Conservation (phyloP, 1,284 basidiomycete species). For the Phellinidium pouzarii region DNA sequence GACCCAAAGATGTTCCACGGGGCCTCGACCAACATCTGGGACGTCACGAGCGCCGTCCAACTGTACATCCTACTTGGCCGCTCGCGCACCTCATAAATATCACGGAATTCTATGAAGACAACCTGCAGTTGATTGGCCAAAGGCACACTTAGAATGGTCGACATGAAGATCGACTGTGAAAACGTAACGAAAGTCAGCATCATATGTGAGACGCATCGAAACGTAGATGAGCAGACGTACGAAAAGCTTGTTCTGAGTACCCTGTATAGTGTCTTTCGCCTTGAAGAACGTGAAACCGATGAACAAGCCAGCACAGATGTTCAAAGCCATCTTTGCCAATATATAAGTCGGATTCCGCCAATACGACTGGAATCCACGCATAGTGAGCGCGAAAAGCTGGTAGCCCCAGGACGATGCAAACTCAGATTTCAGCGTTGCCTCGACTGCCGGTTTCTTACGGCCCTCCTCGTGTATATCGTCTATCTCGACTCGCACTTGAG, state of each 20-base stretch:
- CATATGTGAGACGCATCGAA: conserved; percentile 25
- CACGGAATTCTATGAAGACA: conserved; percentile 32
- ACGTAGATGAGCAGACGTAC: conserved; percentile 24
- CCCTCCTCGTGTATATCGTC: conserved; percentile 34
- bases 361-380: conserved; percentile 47
- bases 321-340: conserved; percentile 35
- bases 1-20: conserved; percentile 19
- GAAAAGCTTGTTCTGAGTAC: conserved; percentile 19
- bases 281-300: conserved; percentile 20
- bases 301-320: conserved; percentile 16
- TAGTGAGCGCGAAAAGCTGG: conserved; percentile 40
- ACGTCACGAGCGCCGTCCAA: conserved; percentile 16
- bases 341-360: conserved; percentile 53
- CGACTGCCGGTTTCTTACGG: conserved; percentile 30
- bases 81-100: conserved; percentile 18
- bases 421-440: conserved; percentile 31
- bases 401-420: conserved; percentile 44
- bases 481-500: conserved; percentile 26
- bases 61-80: conserved; percentile 19
- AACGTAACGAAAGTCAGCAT: conserved; percentile 39
- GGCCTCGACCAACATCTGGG: conserved; percentile 15
- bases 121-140: conserved; percentile 43
- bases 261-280: conserved; percentile 13
- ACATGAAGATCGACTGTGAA: conserved; percentile 44
- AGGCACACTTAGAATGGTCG: conserved; percentile 37